Evolutionary conservation across 768 basidiomycete genomes (phyloP).

Genomic region (Tricholoma furcatifolium): DNA sequence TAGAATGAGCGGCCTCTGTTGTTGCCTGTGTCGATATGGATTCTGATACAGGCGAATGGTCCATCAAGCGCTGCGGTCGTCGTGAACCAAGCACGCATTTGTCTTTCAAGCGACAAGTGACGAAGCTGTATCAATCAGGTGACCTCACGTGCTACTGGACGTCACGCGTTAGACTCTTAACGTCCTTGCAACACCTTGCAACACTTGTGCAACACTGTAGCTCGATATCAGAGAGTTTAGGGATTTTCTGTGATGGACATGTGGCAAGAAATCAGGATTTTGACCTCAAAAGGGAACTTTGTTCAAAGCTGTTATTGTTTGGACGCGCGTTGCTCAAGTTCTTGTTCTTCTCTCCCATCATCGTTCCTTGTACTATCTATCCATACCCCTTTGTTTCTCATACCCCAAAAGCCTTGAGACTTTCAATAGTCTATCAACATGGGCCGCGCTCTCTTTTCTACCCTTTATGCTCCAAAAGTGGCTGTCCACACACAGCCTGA

Average conservation of each 20-base stretch:
- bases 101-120: neutral
- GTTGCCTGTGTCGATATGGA: neutral
- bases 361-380: conserved; percentile 16
- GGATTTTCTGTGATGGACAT: conserved; percentile 5
- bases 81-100: conserved; percentile 5
- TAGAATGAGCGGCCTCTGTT: neutral
- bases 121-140: conserved; percentile 1
- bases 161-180: neutral
- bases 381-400: conserved; percentile 20
- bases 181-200: neutral
- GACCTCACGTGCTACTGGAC: neutral
- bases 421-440: conserved; percentile 28
- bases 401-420: conserved; percentile 23
- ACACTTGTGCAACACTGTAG: no score
- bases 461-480: conserved; percentile 35
- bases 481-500: conserved; percentile 47
- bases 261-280: conserved; percentile 1
- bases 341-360: conserved; percentile 7
- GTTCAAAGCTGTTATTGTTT: conserved; percentile 17
- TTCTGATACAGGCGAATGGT: neutral
- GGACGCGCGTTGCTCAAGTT: neutral
- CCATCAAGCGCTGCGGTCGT: conserved; percentile 14
- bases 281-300: conserved; percentile 13
- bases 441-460: conserved; percentile 63
- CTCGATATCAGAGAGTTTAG: no score